phyloP scores from a whole-genome alignment of 2,329 filamentous ascomycete genomes.

The Trichoderma aggressivum region DNA sequence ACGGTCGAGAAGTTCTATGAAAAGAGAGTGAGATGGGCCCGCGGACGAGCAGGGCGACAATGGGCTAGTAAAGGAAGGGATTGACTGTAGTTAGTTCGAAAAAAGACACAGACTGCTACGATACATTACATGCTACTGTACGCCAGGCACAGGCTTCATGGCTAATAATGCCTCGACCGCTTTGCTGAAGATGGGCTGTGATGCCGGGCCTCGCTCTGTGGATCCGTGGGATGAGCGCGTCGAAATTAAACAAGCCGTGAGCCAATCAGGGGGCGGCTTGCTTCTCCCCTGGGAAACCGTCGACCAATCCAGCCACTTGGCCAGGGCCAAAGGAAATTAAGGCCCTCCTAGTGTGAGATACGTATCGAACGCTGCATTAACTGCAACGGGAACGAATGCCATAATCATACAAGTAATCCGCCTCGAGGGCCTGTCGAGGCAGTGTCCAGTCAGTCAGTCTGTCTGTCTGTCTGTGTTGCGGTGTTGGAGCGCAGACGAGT shows the following conservation, averaged over 20 bases:
- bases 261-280: constrained; percentile 27
- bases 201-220: constrained; percentile 10
- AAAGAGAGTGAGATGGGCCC: constrained; percentile 17
- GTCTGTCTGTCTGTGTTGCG: too few species aligned
- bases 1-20: constrained; percentile 14
- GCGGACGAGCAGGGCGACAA: constrained; percentile 6
- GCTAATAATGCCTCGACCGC: constrained; percentile 17
- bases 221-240: constrained; percentile 19
- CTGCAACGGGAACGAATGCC: constrained; percentile 2
- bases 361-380: constrained; percentile 14
- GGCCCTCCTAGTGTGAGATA: constrained; percentile 10
- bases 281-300: constrained; percentile 23
- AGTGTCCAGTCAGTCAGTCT: too few species aligned
- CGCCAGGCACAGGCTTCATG: background rate
- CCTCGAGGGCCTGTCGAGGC: too few species aligned
- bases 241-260: constrained; percentile 26
- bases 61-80: constrained; percentile 19
- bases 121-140: background rate
- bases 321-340: constrained; percentile 19
- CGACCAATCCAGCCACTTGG: constrained; percentile 16
- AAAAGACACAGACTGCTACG: background rate
- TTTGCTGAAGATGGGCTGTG: constrained; percentile 13
- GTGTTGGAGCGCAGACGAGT: background rate
- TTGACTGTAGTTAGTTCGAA: constrained; percentile 10
- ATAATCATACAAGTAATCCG: too few species aligned